Percentiles rank a stretch among this genome's conserved stretches.
Evolutionary conservation across 805 yeast species (phyloP).

Genomic region (Lipomyces sp.): DNA sequence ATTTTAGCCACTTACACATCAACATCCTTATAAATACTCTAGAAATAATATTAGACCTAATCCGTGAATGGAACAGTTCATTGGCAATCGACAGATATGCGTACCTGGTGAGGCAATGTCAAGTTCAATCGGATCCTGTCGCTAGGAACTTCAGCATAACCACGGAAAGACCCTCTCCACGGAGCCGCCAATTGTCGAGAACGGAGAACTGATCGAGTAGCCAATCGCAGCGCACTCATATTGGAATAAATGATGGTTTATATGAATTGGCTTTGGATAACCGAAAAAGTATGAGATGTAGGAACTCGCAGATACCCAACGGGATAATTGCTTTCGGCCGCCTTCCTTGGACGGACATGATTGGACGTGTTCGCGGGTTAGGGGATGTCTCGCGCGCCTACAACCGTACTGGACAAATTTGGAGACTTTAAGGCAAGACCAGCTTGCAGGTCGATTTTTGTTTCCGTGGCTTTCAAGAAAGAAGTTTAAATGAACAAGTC

Average conservation of each 20-base stretch:
- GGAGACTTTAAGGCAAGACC: too few species aligned
- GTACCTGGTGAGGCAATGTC: slow-evolving; percentile 82
- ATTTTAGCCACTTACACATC: slow-evolving; percentile 44
- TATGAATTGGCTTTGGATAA: neutral
- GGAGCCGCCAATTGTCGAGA: slow-evolving; percentile 21
- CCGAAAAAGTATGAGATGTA: neutral
- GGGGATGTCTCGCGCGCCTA: too few species aligned
- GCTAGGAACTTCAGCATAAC: slow-evolving; percentile 85
- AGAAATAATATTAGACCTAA: slow-evolving; percentile 6
- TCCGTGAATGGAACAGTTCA: neutral
- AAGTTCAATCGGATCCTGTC: slow-evolving; percentile 84
- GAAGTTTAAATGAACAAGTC: too few species aligned
- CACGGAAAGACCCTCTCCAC: slow-evolving; percentile 49
- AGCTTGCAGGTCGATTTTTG: too few species aligned
- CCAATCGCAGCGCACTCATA: slow-evolving; percentile 31
- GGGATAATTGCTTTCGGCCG: neutral
- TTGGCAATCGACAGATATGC: slow-evolving; percentile 26
- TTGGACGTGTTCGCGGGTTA: too few species aligned
- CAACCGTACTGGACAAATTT: too few species aligned
- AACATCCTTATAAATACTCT: slow-evolving; percentile 44
- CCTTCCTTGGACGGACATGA: neutral
- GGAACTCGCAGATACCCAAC: neutral
- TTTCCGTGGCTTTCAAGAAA: too few species aligned
- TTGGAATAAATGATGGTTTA: slow-evolving; percentile 4
- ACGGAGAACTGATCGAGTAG: slow-evolving; percentile 29